Base-by-base conservation (phyloP, 306 rosid genomes). In the Astragalus glycyphyllos region DNA sequence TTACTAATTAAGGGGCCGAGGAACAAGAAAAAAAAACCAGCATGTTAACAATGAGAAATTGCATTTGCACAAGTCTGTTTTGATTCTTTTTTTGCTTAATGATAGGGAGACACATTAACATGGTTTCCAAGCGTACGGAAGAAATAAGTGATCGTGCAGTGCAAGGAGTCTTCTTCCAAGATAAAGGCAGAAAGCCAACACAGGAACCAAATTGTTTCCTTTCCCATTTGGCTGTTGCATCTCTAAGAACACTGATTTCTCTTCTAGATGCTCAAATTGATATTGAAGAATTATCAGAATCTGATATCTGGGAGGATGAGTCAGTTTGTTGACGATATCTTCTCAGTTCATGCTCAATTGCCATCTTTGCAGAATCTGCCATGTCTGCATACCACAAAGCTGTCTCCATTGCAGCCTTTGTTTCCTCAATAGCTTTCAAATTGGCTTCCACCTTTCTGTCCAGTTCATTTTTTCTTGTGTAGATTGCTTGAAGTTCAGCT, bases 381-480 rank as follows among this genome's bases (percentile, higher is more conserved):
- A 77, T 82, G 69, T 84, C 90, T 79, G 93, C 89, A 8, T 81
- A 71, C 80, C 74, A 85, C 78, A 92, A 44, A 40, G 96, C 97
- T 10, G 84, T 46, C 17, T 88, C 87, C 7, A 90, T 85, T 45
- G 96, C 96, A 13, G 45, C 72, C 76, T 81, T 76, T 37, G 88
- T 90, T 69, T 86, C 89, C 72, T 90, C 91, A 13, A 90, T 86
- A 6, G 84, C 86, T 69, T 79, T 92, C 69, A 84, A 46, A 51
- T 65, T 84, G 20, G 88, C 89, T 73, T 88, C 90, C 74, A 86
- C 42, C 77, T 82, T 90, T 38, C 42, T 82, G 45, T 77, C 82
- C n/a, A 67, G 72, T 69, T 85, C 89, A 20, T 11, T 72, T 54
- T 73, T 86, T 75, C 91, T 85, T 13, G 47, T 61, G 12, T 53